Evolutionary conservation across 2,329 filamentous ascomycete genomes (phyloP), one percentile per base, ranked within the genome.

Genomic region (Fusarium veterinarium): DNA sequence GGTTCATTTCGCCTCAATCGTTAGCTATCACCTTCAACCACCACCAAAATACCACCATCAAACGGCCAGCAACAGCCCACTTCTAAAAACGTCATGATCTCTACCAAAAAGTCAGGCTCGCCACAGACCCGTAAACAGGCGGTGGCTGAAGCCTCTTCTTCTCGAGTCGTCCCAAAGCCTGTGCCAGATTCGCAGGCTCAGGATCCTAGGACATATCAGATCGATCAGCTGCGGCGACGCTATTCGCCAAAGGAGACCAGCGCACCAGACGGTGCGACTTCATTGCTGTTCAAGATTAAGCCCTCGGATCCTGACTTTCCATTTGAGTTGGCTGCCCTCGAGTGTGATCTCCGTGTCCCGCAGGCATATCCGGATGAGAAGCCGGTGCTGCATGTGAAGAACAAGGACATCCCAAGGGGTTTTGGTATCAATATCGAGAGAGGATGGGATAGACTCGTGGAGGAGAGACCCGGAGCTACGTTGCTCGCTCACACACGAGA

Each of bases 301-400:
- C 93, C 93, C 9, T 94, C 93, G 10, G 93, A 96, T 78, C 93
- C 93, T 0, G 93, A 96, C 77, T 95, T 96, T 76, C 92, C 93
- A 2, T 95, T 93, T 80, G 92, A 95, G 69, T 84, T 95, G 77
- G 87, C 90, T 31, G 84, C 87, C 42, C 84, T 96, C 37, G 86
- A 92, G 44, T 95, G 92, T 79, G 85, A 89, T 46, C 82, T 96
- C 41, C 86, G 84, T 56, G 86, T 96, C 25, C 93, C 93, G 4
- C 79, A 78, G 14, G 81, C 81, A 23, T 95, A 93, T 80, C 93
- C 93, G 23, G 81, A 83, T 42, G 80, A 82, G 45, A 83, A 83
- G 33, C 90, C 93, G 41, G 84, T 82, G 20, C 83, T 96, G 59
- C 86, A 86, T 23, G 89, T 95, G 56, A 86, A 81, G 66, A 95